A percentile compares a stretch with the other conserved stretches of the same genome.
phyloP scores from a whole-genome alignment of 352 stramenopile genomes.

The Phytopythium litorale region DNA sequence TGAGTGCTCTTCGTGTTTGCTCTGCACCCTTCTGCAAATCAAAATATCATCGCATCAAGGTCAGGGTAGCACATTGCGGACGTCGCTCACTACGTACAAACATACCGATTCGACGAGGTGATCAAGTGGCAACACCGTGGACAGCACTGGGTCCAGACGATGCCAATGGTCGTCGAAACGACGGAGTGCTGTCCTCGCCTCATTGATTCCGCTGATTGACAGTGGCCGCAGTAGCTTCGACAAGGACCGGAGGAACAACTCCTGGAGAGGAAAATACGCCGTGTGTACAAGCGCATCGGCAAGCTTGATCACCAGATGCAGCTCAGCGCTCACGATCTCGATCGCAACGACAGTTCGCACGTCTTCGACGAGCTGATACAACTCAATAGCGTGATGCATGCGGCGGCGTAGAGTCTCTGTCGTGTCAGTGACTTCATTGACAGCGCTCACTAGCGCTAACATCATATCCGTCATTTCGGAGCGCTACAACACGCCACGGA shows the following conservation, averaged over 20 bases:
- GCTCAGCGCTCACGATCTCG: slow-evolving; percentile 23
- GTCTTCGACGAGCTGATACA: slow-evolving; percentile 24
- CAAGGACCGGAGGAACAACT: slow-evolving; percentile 53
- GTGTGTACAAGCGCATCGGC: slow-evolving; percentile 42
- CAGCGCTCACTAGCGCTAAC: neutral
- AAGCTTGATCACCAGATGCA: slow-evolving; percentile 26
- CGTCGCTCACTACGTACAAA: neutral
- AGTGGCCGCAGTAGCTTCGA: slow-evolving; percentile 33
- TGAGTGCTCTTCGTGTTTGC: slow-evolving; percentile 18
- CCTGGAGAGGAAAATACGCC: slow-evolving; percentile 61
- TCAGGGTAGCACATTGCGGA: neutral
- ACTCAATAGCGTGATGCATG: slow-evolving; percentile 4
- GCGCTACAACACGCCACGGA: neutral
- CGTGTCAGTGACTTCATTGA: neutral
- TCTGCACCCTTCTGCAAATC: slow-evolving; percentile 12
- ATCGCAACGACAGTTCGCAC: slow-evolving; percentile 19
- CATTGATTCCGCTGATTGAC: slow-evolving; percentile 9
- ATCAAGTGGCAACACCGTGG: slow-evolving; percentile 27
- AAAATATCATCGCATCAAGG: slow-evolving; percentile 6
- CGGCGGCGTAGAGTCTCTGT: neutral
- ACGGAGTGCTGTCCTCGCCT: neutral
- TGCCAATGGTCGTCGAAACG: slow-evolving; percentile 13
- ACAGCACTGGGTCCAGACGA: slow-evolving; percentile 22
- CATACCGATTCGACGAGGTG: slow-evolving; percentile 42
- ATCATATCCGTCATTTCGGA: neutral